Base-by-base conservation (phyloP, 2,329 filamentous ascomycete species). In the Ascochyta lentis region DNA sequence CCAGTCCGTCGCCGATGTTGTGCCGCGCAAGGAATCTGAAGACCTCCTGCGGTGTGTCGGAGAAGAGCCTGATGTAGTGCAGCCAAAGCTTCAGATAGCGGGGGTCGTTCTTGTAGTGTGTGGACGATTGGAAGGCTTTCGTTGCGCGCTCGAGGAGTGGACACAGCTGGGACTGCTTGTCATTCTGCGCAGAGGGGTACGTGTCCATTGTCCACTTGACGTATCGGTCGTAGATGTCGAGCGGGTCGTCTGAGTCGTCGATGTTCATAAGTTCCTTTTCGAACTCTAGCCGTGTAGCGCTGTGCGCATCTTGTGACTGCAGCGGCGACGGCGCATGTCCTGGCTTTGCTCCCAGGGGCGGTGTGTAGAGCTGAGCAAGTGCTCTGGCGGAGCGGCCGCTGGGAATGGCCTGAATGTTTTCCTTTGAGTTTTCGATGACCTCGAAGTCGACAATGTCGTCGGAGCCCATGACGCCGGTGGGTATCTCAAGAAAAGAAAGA, bases 161-260 rank as follows among this genome's bases (percentile, higher is more conserved):
- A 57, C 95, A 87, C 13, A 99, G 85, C 68, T 95, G 91, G n/a
- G 94, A 96, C 69, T 96, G 87, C 1, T 91, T 84, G 27, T 93
- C 96, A 49, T 93, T 92, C 79, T 97, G 93, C 23, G 94, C 91
- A 0, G 93, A 94, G 2, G 95, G 94, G 74, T 98, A 99, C 49
- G 94, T 90, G 75, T 97, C 91, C 26, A 98, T 81, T 1, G 93
- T 96, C 95, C 95, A 99, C 77, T 92, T 92, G 54, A 98, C 91
- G 73, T 99, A 99, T 73, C 95, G 89, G 75, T 98, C 94, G 79
- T 92, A 99, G 59, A 97, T 85, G 69, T 98, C 95, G 43, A 99
- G 86, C 1, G 95, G 95, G 70, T 99, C 95, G 72, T 99, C 95
- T 0, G 91, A 91, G 73, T 99, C 95, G 60, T 86, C 85, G 46